Base-by-base conservation (phyloP, 164 flowering plant genomes). In the Hamamelis virginiana region DNA sequence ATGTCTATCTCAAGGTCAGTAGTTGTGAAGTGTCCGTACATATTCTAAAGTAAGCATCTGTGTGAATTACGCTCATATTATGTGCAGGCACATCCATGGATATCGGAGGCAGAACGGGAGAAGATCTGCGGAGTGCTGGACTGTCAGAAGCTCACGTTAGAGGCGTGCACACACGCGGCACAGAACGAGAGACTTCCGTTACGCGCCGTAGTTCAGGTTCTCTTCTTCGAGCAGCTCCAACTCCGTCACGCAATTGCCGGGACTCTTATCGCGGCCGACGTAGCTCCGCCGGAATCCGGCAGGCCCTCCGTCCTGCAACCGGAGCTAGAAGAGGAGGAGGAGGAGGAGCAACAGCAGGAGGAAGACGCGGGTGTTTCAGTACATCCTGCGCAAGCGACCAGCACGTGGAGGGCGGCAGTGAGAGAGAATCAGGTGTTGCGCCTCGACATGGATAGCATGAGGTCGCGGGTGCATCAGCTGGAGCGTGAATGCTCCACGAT, bases 121-220 rank as follows among this genome's bases (percentile, higher is more conserved):
- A 91, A 76, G 81, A 80, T 93, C 1, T 81, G 91, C 68, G 89
- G 92, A 27, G 81, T 86, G 57, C 66, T 95, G 86, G 89, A 91
- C 71, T 92, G 88, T 74, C 91, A 89, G 77, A 93, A 91, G 88
- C 91, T 95, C 25, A 91, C 99, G 26, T 61, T 91, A 18, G 99
- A 92, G 64, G 99, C 98, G 19, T 92, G 99, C 89, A 90, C 97
- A 0, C 99, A 95, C 79, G 99, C 99, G 1, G 98, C 98, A 4
- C 97, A 95, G 72, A 95, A 95, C 76, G 98, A 95, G 84, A 87
- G 97, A 18, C 89, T 95, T 9, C 98, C 98, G 0, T 72, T 95
- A 22, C 84, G 97, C 1, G 87, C 90, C 9, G 90, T 93, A 33
- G 96, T 95, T 6, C 99, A 95, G 72, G 98, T 95, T 21, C 85